phyloP scores from a whole-genome alignment of 2,329 filamentous ascomycete genomes.

The Acephala macrosclerotiorum region DNA sequence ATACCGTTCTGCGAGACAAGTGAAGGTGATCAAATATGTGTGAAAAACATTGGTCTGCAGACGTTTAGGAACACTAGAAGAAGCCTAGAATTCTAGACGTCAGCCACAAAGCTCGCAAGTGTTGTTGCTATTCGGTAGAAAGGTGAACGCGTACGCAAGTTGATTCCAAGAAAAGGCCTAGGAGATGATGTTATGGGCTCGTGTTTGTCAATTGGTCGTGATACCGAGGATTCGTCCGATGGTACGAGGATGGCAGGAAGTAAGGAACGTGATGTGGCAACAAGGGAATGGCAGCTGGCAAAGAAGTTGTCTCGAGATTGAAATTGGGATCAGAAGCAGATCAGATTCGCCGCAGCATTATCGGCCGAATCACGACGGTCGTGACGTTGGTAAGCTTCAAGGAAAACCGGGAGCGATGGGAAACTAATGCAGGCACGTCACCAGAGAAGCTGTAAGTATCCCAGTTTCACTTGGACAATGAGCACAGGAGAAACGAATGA shows the following conservation, averaged over 20 bases:
- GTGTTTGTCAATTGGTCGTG: background rate
- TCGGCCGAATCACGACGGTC: constrained; percentile 20
- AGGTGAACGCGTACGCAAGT: constrained; percentile 17
- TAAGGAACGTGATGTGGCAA: constrained; percentile 12
- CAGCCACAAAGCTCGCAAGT: constrained; percentile 3
- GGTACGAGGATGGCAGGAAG: constrained; percentile 3
- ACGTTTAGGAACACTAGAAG: background rate
- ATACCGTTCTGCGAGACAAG: background rate
- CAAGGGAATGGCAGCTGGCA: background rate
- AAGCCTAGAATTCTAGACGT: constrained; percentile 6
- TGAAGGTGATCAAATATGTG: constrained; percentile 10
- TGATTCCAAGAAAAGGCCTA: background rate
- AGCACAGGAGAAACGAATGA: background rate
- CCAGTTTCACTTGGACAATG: background rate
- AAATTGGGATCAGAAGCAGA: constrained; percentile 10
- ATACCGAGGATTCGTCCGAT: background rate
- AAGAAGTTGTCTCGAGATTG: constrained; percentile 13
- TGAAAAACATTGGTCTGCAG: constrained; percentile 17
- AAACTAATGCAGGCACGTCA: constrained; percentile 10
- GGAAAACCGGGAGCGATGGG: background rate
- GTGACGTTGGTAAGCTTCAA: constrained; percentile 26
- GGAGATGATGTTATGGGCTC: constrained; percentile 8
- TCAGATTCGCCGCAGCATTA: constrained; percentile 19
- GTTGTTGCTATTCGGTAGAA: background rate
- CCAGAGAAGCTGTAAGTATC: background rate